These are phyloP conservation scores for Triglochin maritima DNA, from an alignment of 106 monocot species.

Conservation along the genomic window DNA sequence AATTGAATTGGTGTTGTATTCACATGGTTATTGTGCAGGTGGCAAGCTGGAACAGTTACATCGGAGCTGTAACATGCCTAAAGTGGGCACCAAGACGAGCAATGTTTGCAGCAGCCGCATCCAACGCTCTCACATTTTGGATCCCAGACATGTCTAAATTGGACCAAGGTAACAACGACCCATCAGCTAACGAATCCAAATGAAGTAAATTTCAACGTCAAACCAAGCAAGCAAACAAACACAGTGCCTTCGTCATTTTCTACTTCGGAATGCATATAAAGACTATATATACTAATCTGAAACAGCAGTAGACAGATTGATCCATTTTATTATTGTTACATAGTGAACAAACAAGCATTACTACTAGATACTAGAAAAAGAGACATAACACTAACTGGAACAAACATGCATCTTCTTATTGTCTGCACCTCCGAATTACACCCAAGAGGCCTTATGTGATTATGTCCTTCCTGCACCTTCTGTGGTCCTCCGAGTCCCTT, in stretches of 20 bases:
- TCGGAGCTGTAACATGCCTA: conserved; percentile 58
- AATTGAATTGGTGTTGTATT: too few species aligned
- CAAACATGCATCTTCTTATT: too few species aligned
- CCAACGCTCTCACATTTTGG: conserved; percentile 73
- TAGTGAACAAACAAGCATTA: too few species aligned
- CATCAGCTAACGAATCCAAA: neutral
- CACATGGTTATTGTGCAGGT: conserved; percentile 24
- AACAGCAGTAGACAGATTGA: neutral
- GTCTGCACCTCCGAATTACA: too few species aligned
- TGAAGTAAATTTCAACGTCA: too few species aligned
- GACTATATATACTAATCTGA: neutral
- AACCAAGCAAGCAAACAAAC: too few species aligned
- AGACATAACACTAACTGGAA: too few species aligned
- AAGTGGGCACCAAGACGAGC: conserved; percentile 93
- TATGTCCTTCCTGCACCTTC: too few species aligned
- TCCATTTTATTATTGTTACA: neutral
- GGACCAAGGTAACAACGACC: conserved; percentile 1
- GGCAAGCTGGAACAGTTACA: conserved; percentile 74
- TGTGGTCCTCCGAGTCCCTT: neutral
- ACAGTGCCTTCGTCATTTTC: too few species aligned
- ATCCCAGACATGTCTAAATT: conserved; percentile 43
- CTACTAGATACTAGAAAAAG: too few species aligned
- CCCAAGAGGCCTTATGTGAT: too few species aligned
- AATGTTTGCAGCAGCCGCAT: conserved; percentile 79
- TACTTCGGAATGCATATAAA: neutral